A percentile compares a stretch with the other conserved stretches of the same genome.
These are phyloP conservation scores for Venturia pyrina DNA, from an alignment of 2,329 filamentous ascomycete genomes.

Conservation along the genomic window DNA sequence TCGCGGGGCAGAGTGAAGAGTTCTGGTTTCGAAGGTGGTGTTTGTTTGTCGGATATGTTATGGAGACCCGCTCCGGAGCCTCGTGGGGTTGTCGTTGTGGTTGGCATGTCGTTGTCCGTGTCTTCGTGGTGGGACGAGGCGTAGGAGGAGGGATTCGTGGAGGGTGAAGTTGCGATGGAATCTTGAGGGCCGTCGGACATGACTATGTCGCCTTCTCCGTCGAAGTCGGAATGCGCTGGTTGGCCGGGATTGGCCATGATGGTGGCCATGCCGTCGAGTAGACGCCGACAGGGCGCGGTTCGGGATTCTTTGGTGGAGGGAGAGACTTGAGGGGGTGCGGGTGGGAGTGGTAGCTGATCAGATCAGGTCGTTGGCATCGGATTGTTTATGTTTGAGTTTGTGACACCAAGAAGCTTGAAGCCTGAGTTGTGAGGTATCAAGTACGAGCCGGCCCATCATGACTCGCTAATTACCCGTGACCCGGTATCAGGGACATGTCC, in stretches of 20 bases:
- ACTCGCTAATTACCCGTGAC: neutral
- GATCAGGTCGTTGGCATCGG: too few species aligned
- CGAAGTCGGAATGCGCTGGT: neutral
- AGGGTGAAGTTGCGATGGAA: neutral
- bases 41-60: neutral
- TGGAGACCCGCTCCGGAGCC: neutral
- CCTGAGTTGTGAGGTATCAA: too few species aligned
- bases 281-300: too few species aligned
- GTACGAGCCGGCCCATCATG: neutral
- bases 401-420: neutral
- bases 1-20: slow-evolving; percentile 27
- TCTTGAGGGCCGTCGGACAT: neutral
- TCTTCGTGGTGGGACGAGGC: neutral
- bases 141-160: neutral
- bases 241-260: neutral
- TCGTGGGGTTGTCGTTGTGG: neutral
- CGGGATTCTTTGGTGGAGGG: too few species aligned
- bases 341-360: too few species aligned
- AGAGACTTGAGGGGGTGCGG: too few species aligned
- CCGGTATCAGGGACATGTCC: too few species aligned
- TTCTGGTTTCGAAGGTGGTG: slow-evolving; percentile 13
- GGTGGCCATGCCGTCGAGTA: neutral
- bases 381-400: too few species aligned
- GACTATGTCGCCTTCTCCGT: slow-evolving; percentile 3
- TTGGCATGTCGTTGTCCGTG: neutral